phyloP scores from a whole-genome alignment of 495 filamentous ascomycete genomes.

The Neurospora pannonica region DNA sequence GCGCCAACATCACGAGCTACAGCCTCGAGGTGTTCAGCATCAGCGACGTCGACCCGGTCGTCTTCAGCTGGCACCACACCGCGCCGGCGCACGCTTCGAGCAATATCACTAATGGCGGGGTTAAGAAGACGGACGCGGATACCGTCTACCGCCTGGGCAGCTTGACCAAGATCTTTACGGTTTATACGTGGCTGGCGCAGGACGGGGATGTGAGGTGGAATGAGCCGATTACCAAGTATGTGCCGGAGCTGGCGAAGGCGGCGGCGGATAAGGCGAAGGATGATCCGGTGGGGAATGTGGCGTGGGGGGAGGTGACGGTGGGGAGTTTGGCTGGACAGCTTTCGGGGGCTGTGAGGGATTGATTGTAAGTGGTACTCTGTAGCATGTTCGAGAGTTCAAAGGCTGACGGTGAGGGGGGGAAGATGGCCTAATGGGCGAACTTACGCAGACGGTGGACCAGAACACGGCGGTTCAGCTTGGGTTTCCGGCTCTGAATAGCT shows the following conservation, averaged over 20 bases:
- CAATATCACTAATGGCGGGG: conserved; percentile 22
- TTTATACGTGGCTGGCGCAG: conserved; percentile 37
- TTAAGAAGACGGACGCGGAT: conserved; percentile 29
- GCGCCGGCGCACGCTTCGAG: conserved; percentile 22
- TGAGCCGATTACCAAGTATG: conserved; percentile 40
- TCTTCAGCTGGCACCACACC: conserved; percentile 40
- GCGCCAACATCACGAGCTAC: conserved; percentile 39
- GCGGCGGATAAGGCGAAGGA: conserved; percentile 18
- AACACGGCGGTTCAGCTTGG: conserved; percentile 19
- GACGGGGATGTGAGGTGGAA: conserved; percentile 34
- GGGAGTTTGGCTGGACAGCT: conserved; percentile 44
- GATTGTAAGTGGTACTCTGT: no score
- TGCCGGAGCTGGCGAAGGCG: conserved; percentile 42
- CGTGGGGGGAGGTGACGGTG: conserved; percentile 48
- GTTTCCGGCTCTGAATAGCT: conserved; percentile 31
- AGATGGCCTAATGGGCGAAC: conserved; percentile 33
- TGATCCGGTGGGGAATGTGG: conserved; percentile 33
- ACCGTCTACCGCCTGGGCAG: conserved; percentile 46
- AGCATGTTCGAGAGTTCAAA: no score
- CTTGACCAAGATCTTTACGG: conserved; percentile 39
- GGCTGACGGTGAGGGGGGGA: not conserved
- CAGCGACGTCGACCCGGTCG: conserved; percentile 22
- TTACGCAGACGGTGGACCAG: conserved; percentile 30
- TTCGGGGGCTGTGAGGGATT: conserved; percentile 41
- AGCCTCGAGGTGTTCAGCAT: conserved; percentile 44